These are phyloP conservation scores for Neofusicoccum ribis DNA, from an alignment of 2,329 filamentous ascomycete species.

Conservation along the genomic window DNA sequence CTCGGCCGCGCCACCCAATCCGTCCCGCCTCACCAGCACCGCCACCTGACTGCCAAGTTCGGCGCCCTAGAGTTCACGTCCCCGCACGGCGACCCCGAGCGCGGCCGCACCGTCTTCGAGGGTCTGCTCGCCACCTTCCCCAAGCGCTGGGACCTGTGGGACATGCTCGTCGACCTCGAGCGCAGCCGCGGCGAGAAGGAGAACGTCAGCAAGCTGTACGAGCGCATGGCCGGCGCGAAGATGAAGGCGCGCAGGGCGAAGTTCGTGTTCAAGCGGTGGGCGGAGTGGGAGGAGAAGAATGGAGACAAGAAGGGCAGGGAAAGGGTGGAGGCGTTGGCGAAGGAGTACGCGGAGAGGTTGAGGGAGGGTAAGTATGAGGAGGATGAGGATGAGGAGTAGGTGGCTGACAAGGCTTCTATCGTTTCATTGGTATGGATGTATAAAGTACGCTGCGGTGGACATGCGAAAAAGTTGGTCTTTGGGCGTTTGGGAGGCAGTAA, in stretches of 20 bases:
- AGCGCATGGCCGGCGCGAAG: conserved; percentile 64
- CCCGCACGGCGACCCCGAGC: conserved; percentile 78
- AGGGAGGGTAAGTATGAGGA: conserved; percentile 18
- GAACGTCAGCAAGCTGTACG: conserved; percentile 73
- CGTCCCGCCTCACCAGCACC: conserved; percentile 68
- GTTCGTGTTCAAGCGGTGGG: conserved; percentile 90
- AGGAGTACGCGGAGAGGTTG: conserved; percentile 63
- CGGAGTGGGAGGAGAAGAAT: conserved; percentile 74
- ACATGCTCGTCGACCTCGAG: conserved; percentile 85
- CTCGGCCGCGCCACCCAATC: conserved; percentile 83
- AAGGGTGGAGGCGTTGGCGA: conserved; percentile 68
- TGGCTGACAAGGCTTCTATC: too few relatives aligned
- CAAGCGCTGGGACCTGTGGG: conserved; percentile 91
- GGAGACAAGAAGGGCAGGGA: conserved; percentile 71
- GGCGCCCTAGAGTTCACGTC: conserved; percentile 90
- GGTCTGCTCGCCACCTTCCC: conserved; percentile 80
- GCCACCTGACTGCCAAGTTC: conserved; percentile 81
- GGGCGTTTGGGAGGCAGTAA: too few relatives aligned
- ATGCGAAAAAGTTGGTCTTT: background rate
- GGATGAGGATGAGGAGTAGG: conserved; percentile 26
- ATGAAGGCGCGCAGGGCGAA: conserved; percentile 82
- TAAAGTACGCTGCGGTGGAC: background rate
- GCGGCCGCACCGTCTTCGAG: conserved; percentile 92
- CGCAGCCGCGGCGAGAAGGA: conserved; percentile 52
- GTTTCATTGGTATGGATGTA: background rate